These are phyloP conservation scores for Lactarius trivialis DNA, from an alignment of 768 basidiomycete genomes.

Conservation along the genomic window DNA sequence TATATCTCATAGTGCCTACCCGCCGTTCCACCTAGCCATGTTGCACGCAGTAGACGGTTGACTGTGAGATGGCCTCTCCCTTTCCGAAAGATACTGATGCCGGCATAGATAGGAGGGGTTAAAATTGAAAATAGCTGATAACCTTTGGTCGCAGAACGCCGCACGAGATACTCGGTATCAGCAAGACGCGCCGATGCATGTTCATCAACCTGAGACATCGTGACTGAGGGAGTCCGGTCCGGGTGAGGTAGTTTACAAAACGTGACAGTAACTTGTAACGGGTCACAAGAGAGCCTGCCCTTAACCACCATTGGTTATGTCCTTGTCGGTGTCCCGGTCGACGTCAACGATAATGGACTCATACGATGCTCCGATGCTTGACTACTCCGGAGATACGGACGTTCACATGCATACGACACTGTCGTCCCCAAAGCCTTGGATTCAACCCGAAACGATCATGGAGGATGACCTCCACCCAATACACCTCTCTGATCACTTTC, in stretches of 20 bases:
- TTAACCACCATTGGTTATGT: slow-evolving; percentile 3
- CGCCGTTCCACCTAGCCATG: slow-evolving; percentile 60
- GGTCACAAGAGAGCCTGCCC: neutral
- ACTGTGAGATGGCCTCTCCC: slow-evolving; percentile 49
- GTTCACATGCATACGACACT: slow-evolving; percentile 24
- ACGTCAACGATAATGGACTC: slow-evolving; percentile 20
- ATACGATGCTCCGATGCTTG: slow-evolving; percentile 24
- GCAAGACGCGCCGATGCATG: slow-evolving; percentile 35
- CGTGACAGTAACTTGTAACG: neutral
- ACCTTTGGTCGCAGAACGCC: slow-evolving; percentile 57
- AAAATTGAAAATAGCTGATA: slow-evolving; percentile 63
- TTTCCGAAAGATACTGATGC: slow-evolving; percentile 46
- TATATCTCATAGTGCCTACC: slow-evolving; percentile 35
- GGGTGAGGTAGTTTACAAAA: neutral
- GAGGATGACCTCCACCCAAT: slow-evolving; percentile 20
- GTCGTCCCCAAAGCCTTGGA: slow-evolving; percentile 23
- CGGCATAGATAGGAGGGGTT: slow-evolving; percentile 53
- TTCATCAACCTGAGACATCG: slow-evolving; percentile 9
- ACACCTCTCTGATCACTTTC: slow-evolving; percentile 3
- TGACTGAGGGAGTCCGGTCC: neutral
- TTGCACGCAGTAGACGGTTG: slow-evolving; percentile 61
- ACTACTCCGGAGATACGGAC: slow-evolving; percentile 21
- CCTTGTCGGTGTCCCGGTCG: slow-evolving; percentile 8
- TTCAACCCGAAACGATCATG: slow-evolving; percentile 21
- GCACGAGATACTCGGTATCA: slow-evolving; percentile 61